Evolutionary conservation across 306 rosid species (phyloP), one percentile per base, ranked within the genome.

Genomic region (Sechiopsis laciniata): DNA sequence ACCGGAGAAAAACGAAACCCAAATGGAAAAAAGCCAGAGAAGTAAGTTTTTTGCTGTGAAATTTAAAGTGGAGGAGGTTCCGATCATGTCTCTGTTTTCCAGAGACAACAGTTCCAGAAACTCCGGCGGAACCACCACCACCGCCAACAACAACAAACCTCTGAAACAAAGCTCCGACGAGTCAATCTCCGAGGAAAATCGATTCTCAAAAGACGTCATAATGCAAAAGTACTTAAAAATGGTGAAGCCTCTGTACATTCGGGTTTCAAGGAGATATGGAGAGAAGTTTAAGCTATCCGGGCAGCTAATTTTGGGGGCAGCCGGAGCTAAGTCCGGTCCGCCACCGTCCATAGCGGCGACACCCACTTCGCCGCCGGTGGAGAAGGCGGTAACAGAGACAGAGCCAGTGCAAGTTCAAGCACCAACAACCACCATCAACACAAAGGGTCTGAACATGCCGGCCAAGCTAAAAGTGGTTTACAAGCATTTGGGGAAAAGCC

Each of bases 401-500:
- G 85, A 74, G 6, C 68, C 51, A 59, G 57, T 73, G 16, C 87
- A 80, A 62, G 56, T 59, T n/a, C 74, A 73, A 67, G 29, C 32
- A 4, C 73, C 29, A 16, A 83, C 51, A 10, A 64, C 72, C 5
- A 65, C 54, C 32, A 67, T 42, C 55, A 78, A 50, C 68, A 59
- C 4, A 2, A 89, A 85, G 85, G 71, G 26, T 40, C 80, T 88
- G 55, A 91, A 77, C 71, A 54, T 90, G 17, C 91, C 91, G 1
- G 85, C 91, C 2, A 91, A 96, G 57, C 83, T 95, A 56, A 81
- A 84, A 73, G 96, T 91, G 22, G 99, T 86, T 8, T 87, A 94
- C 62, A 91, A 95, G 85, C 97, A 91, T 75, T 79, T 95, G 80
- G 99, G 99, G 8, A 95, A 95, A 72, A 95, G 97, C 77, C 92